Evolutionary conservation across 768 basidiomycete genomes (phyloP).

Genomic region (Mrakia gelida): DNA sequence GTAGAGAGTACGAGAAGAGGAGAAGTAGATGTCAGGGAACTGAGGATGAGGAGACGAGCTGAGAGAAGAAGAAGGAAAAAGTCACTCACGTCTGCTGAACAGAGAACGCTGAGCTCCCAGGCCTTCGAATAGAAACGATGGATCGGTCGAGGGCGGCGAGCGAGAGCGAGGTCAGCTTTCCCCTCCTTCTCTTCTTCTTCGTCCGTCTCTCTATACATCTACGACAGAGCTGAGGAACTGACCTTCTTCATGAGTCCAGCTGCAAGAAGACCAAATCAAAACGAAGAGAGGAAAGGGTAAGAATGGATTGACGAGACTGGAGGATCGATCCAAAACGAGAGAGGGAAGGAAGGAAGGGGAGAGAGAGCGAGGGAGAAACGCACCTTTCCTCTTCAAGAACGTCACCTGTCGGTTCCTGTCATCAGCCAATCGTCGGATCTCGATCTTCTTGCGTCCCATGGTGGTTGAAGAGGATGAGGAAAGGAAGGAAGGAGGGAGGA

Average conservation of each 20-base stretch:
- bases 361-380: background rate
- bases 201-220: background rate
- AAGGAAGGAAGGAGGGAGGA: background rate
- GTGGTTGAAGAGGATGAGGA: background rate
- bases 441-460: constrained; percentile 32
- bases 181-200: background rate
- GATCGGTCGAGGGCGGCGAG: background rate
- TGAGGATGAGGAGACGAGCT: background rate
- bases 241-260: constrained; percentile 34
- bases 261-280: background rate
- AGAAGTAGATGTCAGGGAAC: background rate
- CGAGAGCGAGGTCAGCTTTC: constrained; percentile 3
- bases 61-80: background rate
- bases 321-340: background rate
- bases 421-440: constrained; percentile 26
- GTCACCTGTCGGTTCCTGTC: constrained; percentile 19
- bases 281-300: background rate
- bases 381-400: constrained; percentile 31
- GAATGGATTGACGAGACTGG: too few relatives aligned
- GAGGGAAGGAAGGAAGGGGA: background rate
- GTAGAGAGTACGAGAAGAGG: background rate
- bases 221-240: background rate
- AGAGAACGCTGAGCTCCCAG: constrained; percentile 32
- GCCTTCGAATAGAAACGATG: constrained; percentile 5
- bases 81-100: constrained; percentile 29